Conservation (phyloP, 495 filamentous ascomycete genomes). For the Penicillium turbatum region DNA sequence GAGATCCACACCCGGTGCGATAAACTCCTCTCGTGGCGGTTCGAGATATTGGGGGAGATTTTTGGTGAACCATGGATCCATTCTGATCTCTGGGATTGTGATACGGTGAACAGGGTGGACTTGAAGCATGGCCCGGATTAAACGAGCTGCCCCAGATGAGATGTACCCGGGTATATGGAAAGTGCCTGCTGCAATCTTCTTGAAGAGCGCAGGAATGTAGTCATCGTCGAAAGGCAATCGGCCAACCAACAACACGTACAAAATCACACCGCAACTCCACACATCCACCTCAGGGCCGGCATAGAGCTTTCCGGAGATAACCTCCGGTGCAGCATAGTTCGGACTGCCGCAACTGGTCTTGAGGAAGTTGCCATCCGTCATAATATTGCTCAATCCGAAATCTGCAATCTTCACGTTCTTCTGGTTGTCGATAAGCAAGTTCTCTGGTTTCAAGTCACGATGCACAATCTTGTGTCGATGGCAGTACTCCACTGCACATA, state of each 20-base stretch:
- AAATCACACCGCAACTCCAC: constrained; percentile 98
- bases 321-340: constrained; percentile 96
- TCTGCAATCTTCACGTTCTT: constrained; percentile 99
- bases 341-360: constrained; percentile 98
- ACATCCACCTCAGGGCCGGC: constrained; percentile 98
- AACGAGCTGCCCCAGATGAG: constrained; percentile 71
- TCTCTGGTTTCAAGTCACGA: constrained; percentile 96
- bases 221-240: constrained; percentile 96
- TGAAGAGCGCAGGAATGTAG: constrained; percentile 81
- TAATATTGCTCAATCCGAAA: constrained; percentile 97
- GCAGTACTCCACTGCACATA: constrained; percentile 98
- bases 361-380: constrained; percentile 98
- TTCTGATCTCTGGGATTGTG: constrained; percentile 86
- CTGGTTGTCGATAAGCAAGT: constrained; percentile 85
- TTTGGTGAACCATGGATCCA: constrained; percentile 92
- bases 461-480: constrained; percentile 99
- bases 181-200: constrained; percentile 83
- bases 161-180: constrained; percentile 88
- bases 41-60: constrained; percentile 80
- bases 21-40: constrained; percentile 87
- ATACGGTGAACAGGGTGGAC: constrained; percentile 92
- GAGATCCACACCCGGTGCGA: constrained; percentile 86
- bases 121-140: constrained; percentile 91
- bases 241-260: constrained; percentile 91
- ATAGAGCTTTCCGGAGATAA: constrained; percentile 96